Conservation (phyloP, 192 early-diverging fungal genomes). For the Rhizoclosmatium globosum region DNA sequence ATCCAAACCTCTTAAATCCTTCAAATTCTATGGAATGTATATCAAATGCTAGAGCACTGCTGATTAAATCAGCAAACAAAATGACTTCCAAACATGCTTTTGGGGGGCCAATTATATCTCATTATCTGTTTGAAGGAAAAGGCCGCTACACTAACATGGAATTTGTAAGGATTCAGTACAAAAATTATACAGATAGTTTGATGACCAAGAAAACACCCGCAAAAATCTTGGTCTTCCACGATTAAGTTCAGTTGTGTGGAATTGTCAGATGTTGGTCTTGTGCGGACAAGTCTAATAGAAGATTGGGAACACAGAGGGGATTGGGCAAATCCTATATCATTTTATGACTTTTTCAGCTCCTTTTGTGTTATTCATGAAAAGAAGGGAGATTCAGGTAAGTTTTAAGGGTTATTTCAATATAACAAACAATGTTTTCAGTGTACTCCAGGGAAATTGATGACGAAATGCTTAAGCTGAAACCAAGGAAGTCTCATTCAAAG, state of each 20-base stretch:
- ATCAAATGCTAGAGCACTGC: neutral
- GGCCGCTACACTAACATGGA: neutral
- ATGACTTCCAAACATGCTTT: neutral
- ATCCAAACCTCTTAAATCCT: neutral
- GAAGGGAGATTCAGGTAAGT: neutral
- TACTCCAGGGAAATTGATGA: neutral
- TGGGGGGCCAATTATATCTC: neutral
- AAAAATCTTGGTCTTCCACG: neutral
- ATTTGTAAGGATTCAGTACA: neutral
- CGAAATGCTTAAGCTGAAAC: neutral
- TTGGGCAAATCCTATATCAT: neutral
- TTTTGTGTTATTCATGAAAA: neutral
- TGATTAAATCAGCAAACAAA: neutral
- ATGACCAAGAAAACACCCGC: neutral
- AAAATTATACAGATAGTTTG: neutral
- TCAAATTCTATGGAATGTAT: neutral
- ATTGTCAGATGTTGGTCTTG: neutral
- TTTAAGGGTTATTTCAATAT: neutral
- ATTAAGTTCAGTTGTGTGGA: neutral
- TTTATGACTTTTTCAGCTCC: neutral
- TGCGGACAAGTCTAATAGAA: neutral
- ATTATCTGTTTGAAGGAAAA: neutral
- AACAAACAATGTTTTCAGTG: neutral
- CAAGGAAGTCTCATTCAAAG: neutral
- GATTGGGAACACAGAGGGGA: neutral